Conservation (phyloP, 164 flowering plant species). For the Aristolochia californica region DNA sequence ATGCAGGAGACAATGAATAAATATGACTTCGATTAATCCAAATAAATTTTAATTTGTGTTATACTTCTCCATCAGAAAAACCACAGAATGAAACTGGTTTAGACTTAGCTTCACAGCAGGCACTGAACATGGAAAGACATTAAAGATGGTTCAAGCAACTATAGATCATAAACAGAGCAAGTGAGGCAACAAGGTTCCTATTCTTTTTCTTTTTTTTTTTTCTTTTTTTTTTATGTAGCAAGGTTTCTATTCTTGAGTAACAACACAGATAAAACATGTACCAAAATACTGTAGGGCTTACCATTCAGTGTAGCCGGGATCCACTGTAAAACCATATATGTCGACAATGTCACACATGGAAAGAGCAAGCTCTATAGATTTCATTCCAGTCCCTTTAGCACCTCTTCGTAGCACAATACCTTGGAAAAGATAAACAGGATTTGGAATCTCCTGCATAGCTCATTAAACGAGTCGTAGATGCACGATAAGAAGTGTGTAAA, state of each 20-base stretch:
- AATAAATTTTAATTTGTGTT: not conserved
- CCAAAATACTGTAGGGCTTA: constrained; percentile 20
- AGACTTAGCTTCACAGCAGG: not conserved
- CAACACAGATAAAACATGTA: not conserved
- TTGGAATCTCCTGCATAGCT: constrained; percentile 60
- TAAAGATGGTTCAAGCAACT: too few relatives aligned
- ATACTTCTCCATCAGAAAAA: not conserved
- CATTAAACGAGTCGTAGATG: not conserved
- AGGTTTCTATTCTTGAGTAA: not conserved
- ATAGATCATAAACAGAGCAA: too few relatives aligned
- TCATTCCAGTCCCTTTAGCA: constrained; percentile 99
- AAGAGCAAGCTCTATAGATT: constrained; percentile 91
- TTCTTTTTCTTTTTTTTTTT: too few relatives aligned
- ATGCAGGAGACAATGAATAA: not conserved
- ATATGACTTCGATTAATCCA: not conserved
- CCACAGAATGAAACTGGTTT: not conserved
- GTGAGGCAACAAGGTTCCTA: too few relatives aligned
- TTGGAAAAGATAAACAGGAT: constrained; percentile 98
- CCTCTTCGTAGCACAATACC: constrained; percentile 96
- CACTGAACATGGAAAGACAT: too few relatives aligned
- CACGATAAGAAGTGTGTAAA: not conserved
- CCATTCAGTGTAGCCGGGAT: constrained; percentile 99
- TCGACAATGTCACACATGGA: constrained; percentile 98
- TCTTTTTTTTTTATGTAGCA: too few relatives aligned
- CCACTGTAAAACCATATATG: constrained; percentile 98